These are phyloP conservation scores for Hymenoscyphus albidus DNA, from an alignment of 2,329 filamentous ascomycete genomes.

Conservation along the genomic window DNA sequence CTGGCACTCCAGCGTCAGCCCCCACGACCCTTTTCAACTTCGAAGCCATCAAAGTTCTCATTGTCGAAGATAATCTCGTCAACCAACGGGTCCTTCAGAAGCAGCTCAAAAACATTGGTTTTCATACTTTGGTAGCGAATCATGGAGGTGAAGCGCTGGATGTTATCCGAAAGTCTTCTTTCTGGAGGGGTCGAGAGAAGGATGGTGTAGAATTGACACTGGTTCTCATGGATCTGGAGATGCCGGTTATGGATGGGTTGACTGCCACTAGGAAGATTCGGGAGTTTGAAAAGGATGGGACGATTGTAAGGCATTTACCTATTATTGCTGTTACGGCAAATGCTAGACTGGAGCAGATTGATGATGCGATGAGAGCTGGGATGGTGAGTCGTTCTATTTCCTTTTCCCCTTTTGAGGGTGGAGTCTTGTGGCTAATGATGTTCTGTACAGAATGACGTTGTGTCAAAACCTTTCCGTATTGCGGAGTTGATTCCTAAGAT, in stretches of 20 bases:
- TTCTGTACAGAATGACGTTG: conserved; percentile 60
- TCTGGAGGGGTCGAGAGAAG: conserved; percentile 45
- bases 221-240: conserved; percentile 77
- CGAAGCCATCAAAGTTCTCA: conserved; percentile 48
- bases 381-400: conserved; percentile 54
- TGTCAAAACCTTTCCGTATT: conserved; percentile 77
- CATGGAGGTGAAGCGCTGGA: conserved; percentile 62
- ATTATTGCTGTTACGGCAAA: conserved; percentile 84
- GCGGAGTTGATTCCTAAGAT: conserved; percentile 67
- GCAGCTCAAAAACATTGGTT: conserved; percentile 57
- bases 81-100: conserved; percentile 62
- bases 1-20: conserved; percentile 9
- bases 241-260: conserved; percentile 80
- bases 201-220: conserved; percentile 56
- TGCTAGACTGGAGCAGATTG: conserved; percentile 69
- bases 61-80: conserved; percentile 66
- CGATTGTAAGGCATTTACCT: conserved; percentile 62
- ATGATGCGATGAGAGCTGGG: conserved; percentile 65
- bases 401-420: neutral
- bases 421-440: conserved; percentile 20
- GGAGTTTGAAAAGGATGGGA: conserved; percentile 59
- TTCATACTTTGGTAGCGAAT: conserved; percentile 59
- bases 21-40: conserved; percentile 19
- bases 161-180: conserved; percentile 51
- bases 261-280: conserved; percentile 68